Evolutionary conservation across 2,329 filamentous ascomycete species (phyloP), one percentile per base, ranked within the genome.

Genomic region (Trichoderma citrinoviride): DNA sequence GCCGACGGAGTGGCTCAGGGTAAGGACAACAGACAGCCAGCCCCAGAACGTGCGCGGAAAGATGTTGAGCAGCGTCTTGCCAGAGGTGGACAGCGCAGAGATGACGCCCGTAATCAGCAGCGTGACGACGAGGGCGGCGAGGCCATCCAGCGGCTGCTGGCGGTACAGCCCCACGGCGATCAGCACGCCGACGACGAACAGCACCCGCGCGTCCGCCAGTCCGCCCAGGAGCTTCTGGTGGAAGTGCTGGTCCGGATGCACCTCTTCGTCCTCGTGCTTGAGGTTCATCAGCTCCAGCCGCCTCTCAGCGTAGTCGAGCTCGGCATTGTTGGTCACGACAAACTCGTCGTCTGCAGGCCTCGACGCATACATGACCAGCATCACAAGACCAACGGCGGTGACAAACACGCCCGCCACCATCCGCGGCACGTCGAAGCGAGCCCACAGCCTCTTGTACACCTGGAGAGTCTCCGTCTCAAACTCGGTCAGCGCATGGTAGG

Each of bases 381-480:
- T 77, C 2, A 88, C 69, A 23, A 97, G 83, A 3, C 90, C 88
- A 25, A 85, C 78, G 3, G 86, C 82, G 67, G 96, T 85, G 61
- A 96, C 85, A 0, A 77, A 74, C 43, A 98, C 87, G 53, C 95
- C 95, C 68, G 90, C 82, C 15, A 90, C 73, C 93, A 99, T 99
- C 74, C 90, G 91, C 2, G 87, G 83, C 21, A 97, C 82, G 75
- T 99, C 92, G 70, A 99, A 99, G 41, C 91, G 87, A 23, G 95
- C 93, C 95, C 95, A 99, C 17, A 98, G 80, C 44, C 83, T 85
- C 74, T 93, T 91, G 79, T 92, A 98, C 14, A 94, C 83, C 29
- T 82, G 82, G 50, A 99, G 81, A 0, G 90, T 97, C 73, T 91
- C 87, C 33, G 82, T 81, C 74, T 97, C 93, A 73, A 96, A 98